Base-by-base conservation (phyloP, 129 eudicot species). In the Mikania micrantha region DNA sequence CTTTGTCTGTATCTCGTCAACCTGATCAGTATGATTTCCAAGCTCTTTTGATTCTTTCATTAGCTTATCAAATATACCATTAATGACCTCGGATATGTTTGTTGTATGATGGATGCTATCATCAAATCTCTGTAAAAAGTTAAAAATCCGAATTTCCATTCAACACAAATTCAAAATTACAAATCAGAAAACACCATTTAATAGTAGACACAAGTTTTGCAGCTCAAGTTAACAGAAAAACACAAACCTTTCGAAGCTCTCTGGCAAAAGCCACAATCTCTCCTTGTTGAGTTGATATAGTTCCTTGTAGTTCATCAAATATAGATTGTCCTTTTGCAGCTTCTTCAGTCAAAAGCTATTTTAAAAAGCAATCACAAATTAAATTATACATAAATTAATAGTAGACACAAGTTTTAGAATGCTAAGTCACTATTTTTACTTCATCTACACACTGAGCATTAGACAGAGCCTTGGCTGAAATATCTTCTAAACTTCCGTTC, bases 201-300 rank as follows among this genome's bases (percentile, higher is more conserved):
- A 3, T 1, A 11, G n/a, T n/a, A n/a, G n/a, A n/a, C n/a, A n/a
- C n/a, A n/a, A n/a, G n/a, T n/a, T n/a, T n/a, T n/a, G n/a, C n/a
- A n/a, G 41, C 31, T 49, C 13, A 12, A 8, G 34, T 45, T 41
- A 47, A 66, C 35, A 45, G 22, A 45, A 73, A 59, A 49, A 24
- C 15, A 15, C 59, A 74, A 80, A 94, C 99, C 99, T 94, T 85
- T 17, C 94, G 93, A 50, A 94, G 90, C 79, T 94, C 99, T 64
- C 94, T 90, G 44, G 97, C 97, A 65, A 94, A 94, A 45, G 75
- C 57, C 52, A 90, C 84, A 82, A 87, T 79, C 78, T 94, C 99
- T 66, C 85, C 95, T 80, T 94, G 99, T 52, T 94, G 99, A 25
- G 73, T 79, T 64, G 94, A 81, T 66, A 94, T 71, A 61, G 76